Percentiles rank a stretch among this genome's conserved stretches.
phyloP scores from a whole-genome alignment of 2,329 filamentous ascomycete genomes.

The Venturia oleaginea region DNA sequence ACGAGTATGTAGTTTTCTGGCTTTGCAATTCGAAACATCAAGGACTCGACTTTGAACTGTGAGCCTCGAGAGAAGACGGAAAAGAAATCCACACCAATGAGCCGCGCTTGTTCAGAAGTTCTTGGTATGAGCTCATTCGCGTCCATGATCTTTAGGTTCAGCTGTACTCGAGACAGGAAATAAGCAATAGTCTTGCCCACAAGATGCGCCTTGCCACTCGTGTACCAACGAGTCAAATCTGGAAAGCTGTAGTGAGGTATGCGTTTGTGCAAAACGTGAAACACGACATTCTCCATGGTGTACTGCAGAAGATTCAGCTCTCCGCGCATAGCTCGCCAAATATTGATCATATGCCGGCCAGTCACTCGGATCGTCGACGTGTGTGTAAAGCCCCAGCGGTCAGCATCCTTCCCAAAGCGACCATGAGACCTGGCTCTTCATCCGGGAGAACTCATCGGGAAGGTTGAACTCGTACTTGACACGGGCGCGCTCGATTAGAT shows the following conservation, averaged over 20 bases:
- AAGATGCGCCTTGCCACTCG: slow-evolving; percentile 56
- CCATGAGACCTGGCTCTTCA: slow-evolving; percentile 75
- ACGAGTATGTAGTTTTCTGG: slow-evolving; percentile 88
- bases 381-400: slow-evolving; percentile 89
- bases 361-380: slow-evolving; percentile 90
- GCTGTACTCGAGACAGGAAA: slow-evolving; percentile 62
- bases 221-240: slow-evolving; percentile 76
- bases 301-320: slow-evolving; percentile 89
- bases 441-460: slow-evolving; percentile 82
- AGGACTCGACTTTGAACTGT: slow-evolving; percentile 96
- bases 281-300: slow-evolving; percentile 90
- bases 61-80: slow-evolving; percentile 91
- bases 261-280: slow-evolving; percentile 77
- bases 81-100: slow-evolving; percentile 93
- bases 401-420: slow-evolving; percentile 74
- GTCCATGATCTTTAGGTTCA: slow-evolving; percentile 86
- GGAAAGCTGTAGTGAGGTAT: slow-evolving; percentile 80
- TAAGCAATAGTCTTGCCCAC: slow-evolving; percentile 69
- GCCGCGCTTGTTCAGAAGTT: slow-evolving; percentile 86
- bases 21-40: slow-evolving; percentile 98
- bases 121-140: slow-evolving; percentile 79
- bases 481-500: slow-evolving; percentile 80
- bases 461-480: slow-evolving; percentile 83
- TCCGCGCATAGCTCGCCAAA: slow-evolving; percentile 92
- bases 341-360: slow-evolving; percentile 90